Percentiles rank a stretch among this genome's conserved stretches.
These are phyloP conservation scores for Pichia nakasei DNA, from an alignment of 805 yeast species.

Conservation along the genomic window DNA sequence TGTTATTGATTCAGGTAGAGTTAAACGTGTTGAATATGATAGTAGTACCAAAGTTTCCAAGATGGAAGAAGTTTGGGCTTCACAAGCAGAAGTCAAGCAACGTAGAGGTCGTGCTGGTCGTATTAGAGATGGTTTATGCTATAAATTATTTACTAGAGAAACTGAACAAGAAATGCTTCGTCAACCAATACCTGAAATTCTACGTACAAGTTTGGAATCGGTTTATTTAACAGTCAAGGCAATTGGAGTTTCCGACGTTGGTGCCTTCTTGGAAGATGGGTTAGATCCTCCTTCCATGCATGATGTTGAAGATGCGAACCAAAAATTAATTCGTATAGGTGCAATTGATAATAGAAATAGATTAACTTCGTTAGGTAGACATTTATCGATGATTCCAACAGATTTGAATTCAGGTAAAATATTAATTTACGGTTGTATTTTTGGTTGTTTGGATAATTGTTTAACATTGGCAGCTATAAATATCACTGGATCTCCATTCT, in stretches of 20 bases:
- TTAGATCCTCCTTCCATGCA: slow-evolving; percentile 67
- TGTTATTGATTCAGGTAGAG: slow-evolving; percentile 82
- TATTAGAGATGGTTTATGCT: slow-evolving; percentile 74
- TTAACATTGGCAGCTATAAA: slow-evolving; percentile 74
- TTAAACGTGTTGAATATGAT: slow-evolving; percentile 69
- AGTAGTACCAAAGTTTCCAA: slow-evolving; percentile 57
- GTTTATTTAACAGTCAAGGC: slow-evolving; percentile 77
- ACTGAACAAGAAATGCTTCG: slow-evolving; percentile 52
- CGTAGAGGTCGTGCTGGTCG: slow-evolving; percentile 99
- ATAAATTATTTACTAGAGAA: slow-evolving; percentile 62
- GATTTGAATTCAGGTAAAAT: slow-evolving; percentile 83
- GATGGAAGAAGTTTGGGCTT: slow-evolving; percentile 76
- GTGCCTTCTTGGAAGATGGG: slow-evolving; percentile 60
- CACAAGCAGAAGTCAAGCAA: slow-evolving; percentile 82
- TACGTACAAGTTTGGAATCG: slow-evolving; percentile 74
- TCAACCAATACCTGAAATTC: slow-evolving; percentile 84
- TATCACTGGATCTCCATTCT: slow-evolving; percentile 67
- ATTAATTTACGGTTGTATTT: slow-evolving; percentile 68
- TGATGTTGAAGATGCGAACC: slow-evolving; percentile 43
- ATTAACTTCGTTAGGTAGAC: slow-evolving; percentile 72
- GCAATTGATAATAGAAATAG: slow-evolving; percentile 39
- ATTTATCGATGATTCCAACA: slow-evolving; percentile 73
- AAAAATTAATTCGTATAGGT: slow-evolving; percentile 58
- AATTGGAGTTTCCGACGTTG: slow-evolving; percentile 74
- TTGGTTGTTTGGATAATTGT: slow-evolving; percentile 72